Evolutionary conservation across 495 filamentous ascomycete genomes (phyloP).

Genomic region (Poronia punctata): DNA sequence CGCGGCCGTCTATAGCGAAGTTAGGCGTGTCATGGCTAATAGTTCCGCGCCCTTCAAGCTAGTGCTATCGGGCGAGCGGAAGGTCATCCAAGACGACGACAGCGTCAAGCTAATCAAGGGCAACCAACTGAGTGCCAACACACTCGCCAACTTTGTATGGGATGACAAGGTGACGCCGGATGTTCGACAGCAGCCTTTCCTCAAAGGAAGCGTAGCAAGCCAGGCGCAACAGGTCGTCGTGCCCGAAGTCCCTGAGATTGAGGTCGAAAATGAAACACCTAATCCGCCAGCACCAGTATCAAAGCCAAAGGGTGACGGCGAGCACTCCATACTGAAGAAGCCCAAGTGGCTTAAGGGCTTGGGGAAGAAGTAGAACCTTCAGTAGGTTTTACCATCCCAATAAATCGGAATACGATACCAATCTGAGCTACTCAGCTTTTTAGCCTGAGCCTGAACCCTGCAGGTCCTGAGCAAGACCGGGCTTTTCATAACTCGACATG

Average conservation of each 20-base stretch:
- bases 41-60: slow-evolving; percentile 43
- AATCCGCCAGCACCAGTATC: slow-evolving; percentile 26
- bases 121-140: slow-evolving; percentile 58
- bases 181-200: slow-evolving; percentile 44
- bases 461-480: no score
- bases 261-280: slow-evolving; percentile 37
- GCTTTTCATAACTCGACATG: no score
- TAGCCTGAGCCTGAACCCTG: no score
- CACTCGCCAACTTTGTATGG: slow-evolving; percentile 76
- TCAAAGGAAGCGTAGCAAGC: slow-evolving; percentile 60
- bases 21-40: slow-evolving; percentile 45
- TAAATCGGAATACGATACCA: no score
- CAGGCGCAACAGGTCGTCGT: slow-evolving; percentile 58
- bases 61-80: slow-evolving; percentile 30
- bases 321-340: slow-evolving; percentile 41
- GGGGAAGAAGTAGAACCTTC: slow-evolving; percentile 43
- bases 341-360: slow-evolving; percentile 68
- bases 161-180: slow-evolving; percentile 44
- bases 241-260: slow-evolving; percentile 32
- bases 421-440: no score
- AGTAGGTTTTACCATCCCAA: no score
- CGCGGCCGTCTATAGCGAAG: slow-evolving; percentile 58
- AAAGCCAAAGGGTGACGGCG: slow-evolving; percentile 45
- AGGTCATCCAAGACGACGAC: slow-evolving; percentile 27
- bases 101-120: slow-evolving; percentile 57